Evolutionary conservation across 306 rosid genomes (phyloP).

Genomic region (Cucumis cinereus): DNA sequence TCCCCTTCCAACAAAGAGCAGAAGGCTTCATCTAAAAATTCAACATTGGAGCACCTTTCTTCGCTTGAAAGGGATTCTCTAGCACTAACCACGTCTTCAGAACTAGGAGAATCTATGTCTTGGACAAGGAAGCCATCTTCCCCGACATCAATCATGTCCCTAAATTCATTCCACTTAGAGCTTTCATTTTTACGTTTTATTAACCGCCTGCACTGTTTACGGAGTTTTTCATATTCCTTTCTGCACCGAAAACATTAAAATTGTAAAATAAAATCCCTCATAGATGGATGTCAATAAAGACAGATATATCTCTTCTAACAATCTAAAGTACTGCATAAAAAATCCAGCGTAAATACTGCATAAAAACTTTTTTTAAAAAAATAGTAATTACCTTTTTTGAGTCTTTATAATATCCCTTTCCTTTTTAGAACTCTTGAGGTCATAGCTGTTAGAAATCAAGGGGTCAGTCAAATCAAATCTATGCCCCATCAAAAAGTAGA

Average conservation of each 20-base stretch:
- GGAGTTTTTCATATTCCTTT: slow-evolving; percentile 74
- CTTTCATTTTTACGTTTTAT: slow-evolving; percentile 42
- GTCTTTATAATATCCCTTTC: slow-evolving; percentile 57
- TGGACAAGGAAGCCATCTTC: slow-evolving; percentile 39
- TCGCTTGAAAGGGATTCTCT: slow-evolving; percentile 89
- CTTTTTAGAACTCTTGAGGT: slow-evolving; percentile 61
- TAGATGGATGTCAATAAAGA: neutral
- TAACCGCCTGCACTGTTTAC: slow-evolving; percentile 60
- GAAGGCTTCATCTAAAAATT: slow-evolving; percentile 54
- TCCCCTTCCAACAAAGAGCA: slow-evolving; percentile 60
- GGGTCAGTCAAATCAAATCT: slow-evolving; percentile 19
- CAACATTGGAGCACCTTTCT: slow-evolving; percentile 51
- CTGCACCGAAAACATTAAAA: slow-evolving; percentile 33
- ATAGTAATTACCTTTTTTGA: slow-evolving; percentile 49
- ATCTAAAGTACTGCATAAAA: neutral
- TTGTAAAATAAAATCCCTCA: neutral
- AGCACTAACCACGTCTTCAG: slow-evolving; percentile 84
- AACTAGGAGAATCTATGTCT: slow-evolving; percentile 73
- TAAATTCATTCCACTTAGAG: slow-evolving; percentile 39
- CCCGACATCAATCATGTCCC: slow-evolving; percentile 41
- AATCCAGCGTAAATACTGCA: neutral
- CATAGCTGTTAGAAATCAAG: slow-evolving; percentile 52
- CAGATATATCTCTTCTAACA: neutral
- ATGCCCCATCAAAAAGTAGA: neutral
- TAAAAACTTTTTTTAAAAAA: neutral